These are phyloP conservation scores for Moesziomyces parantarcticus DNA, from an alignment of 1,284 basidiomycete species.

Conservation along the genomic window DNA sequence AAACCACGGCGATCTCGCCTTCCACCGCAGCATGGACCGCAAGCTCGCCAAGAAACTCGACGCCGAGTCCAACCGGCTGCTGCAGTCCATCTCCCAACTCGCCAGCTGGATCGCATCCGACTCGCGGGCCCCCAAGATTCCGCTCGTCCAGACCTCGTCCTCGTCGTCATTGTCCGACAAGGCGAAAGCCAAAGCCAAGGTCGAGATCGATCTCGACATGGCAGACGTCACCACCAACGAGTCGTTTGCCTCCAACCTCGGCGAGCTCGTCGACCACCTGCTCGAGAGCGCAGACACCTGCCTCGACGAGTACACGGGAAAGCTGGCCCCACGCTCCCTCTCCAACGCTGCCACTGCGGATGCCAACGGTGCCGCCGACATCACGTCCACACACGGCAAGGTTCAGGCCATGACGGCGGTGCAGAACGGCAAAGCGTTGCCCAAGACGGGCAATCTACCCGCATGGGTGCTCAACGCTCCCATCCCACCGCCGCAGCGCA, in stretches of 20 bases:
- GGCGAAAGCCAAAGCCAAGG: conserved; percentile 12
- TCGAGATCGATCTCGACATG: conserved; percentile 15
- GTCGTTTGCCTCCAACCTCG: conserved; percentile 79
- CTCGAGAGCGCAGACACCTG: conserved; percentile 86
- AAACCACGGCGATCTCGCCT: conserved; percentile 75
- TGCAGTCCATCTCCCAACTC: conserved; percentile 42
- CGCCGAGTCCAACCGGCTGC: conserved; percentile 73
- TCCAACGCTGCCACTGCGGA: conserved; percentile 1
- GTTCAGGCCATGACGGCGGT: conserved; percentile 28
- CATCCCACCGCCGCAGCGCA: conserved; percentile 61
- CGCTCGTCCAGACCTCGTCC: conserved; percentile 9
- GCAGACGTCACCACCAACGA: conserved; percentile 72
- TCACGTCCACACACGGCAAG: background rate
- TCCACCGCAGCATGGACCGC: conserved; percentile 84
- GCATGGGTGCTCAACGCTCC: conserved; percentile 56
- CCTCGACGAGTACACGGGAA: conserved; percentile 81
- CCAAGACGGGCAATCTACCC: conserved; percentile 54
- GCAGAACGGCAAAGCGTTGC: conserved; percentile 38
- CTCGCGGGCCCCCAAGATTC: conserved; percentile 31
- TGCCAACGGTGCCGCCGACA: conserved; percentile 1
- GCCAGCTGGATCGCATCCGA: conserved; percentile 44
- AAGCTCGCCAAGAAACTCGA: conserved; percentile 78
- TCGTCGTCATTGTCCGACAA: conserved; percentile 1
- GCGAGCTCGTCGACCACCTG: conserved; percentile 84
- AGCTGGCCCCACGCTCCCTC: conserved; percentile 73